These are phyloP conservation scores for Talaromyces liani DNA, from an alignment of 495 filamentous ascomycete genomes.

Conservation along the genomic window DNA sequence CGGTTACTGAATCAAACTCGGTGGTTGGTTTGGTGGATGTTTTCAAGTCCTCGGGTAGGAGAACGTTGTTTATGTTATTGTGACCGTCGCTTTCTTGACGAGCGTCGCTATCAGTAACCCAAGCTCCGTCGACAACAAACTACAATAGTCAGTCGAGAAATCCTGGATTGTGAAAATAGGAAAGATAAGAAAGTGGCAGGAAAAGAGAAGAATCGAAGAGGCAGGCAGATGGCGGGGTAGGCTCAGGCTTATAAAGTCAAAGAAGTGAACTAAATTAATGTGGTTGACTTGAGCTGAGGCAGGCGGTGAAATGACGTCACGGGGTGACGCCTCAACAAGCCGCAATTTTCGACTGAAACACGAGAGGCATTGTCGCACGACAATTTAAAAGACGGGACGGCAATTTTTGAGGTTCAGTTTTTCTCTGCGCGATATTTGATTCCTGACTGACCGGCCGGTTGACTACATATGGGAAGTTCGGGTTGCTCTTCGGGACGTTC, in stretches of 20 bases:
- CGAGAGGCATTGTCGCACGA: background rate
- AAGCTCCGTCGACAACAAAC: constrained; percentile 89
- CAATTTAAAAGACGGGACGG: background rate
- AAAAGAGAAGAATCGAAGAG: constrained; percentile 8
- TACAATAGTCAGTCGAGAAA: constrained; percentile 22
- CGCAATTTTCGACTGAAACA: background rate
- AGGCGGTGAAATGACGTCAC: constrained; percentile 10
- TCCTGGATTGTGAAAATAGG: background rate
- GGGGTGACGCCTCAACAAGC: constrained; percentile 2
- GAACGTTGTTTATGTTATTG: constrained; percentile 83
- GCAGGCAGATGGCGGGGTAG: background rate
- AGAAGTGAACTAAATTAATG: background rate
- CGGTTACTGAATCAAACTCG: constrained; percentile 8
- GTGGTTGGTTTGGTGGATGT: constrained; percentile 28
- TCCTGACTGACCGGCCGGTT: background rate
- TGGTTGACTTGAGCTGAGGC: constrained; percentile 4
- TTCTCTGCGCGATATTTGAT: background rate
- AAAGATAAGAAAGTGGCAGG: constrained; percentile 6
- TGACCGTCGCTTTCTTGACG: constrained; percentile 71
- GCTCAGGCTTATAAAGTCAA: background rate
- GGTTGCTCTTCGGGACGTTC: background rate
- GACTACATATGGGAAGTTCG: background rate
- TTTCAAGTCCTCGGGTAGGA: constrained; percentile 64
- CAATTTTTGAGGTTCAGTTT: background rate
- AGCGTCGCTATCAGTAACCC: constrained; percentile 71